Conservation (phyloP, 177 flowering plant species). For the Vitis hybrid region DNA sequence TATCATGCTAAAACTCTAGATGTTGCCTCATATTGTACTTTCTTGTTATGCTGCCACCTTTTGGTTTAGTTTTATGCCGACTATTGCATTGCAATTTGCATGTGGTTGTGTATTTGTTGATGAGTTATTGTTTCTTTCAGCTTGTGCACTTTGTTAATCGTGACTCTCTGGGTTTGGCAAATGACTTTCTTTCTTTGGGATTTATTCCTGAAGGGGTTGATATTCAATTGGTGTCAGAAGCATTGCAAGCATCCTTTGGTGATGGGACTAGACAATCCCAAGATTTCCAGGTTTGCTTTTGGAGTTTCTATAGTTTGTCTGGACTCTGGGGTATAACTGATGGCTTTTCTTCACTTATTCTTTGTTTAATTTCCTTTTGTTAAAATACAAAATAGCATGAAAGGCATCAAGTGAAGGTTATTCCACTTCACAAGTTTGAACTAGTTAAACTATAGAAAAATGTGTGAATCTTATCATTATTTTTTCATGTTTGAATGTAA, state of each 20-base stretch:
- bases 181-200: constrained; percentile 94
- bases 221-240: constrained; percentile 64
- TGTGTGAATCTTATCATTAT: too few species aligned
- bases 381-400: background rate
- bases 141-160: constrained; percentile 97
- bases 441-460: background rate
- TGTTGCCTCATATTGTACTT: too few species aligned
- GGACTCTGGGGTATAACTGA: background rate
- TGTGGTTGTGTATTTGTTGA: constrained; percentile 17
- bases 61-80: too few species aligned
- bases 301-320: background rate
- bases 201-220: constrained; percentile 89
- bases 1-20: too few species aligned
- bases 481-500: background rate
- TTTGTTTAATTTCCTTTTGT: background rate
- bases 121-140: constrained; percentile 54
- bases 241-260: constrained; percentile 71
- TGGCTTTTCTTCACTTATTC: background rate
- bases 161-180: constrained; percentile 90
- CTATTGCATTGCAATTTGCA: background rate
- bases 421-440: background rate
- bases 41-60: too few species aligned
- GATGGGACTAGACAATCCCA: constrained; percentile 62
- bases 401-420: background rate
- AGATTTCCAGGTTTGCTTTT: constrained; percentile 78